phyloP scores from a whole-genome alignment of 345 rosid species.

The Eucalyptus fibrosa region DNA sequence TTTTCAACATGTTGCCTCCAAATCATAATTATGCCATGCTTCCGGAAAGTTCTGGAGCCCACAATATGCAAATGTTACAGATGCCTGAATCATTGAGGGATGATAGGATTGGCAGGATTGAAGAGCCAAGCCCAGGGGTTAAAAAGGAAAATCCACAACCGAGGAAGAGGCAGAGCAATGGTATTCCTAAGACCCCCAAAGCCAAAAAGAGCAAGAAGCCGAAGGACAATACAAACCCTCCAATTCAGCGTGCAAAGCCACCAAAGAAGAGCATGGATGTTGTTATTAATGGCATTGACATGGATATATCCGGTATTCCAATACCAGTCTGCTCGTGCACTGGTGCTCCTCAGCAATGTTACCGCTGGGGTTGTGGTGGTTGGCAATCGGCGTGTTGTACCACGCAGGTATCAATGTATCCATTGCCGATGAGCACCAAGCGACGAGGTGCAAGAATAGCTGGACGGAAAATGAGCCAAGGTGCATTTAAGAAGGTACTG shows the following conservation, averaged over 20 bases:
- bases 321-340: slow-evolving; percentile 94
- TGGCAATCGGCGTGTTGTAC: slow-evolving; percentile 99
- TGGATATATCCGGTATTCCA: slow-evolving; percentile 83
- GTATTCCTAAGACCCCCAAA: slow-evolving; percentile 42
- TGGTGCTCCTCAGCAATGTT: slow-evolving; percentile 90
- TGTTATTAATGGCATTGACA: slow-evolving; percentile 68
- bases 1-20: slow-evolving; percentile 40
- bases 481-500: slow-evolving; percentile 93
- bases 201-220: slow-evolving; percentile 80
- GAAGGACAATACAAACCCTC: slow-evolving; percentile 26
- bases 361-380: slow-evolving; percentile 99
- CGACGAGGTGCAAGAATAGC: slow-evolving; percentile 95
- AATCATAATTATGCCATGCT: slow-evolving; percentile 32
- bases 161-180: slow-evolving; percentile 57
- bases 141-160: slow-evolving; percentile 28
- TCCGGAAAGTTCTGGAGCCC: slow-evolving; percentile 53
- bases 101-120: slow-evolving; percentile 29
- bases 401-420: slow-evolving; percentile 80
- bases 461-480: slow-evolving; percentile 98
- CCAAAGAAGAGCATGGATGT: slow-evolving; percentile 74
- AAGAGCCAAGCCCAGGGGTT: slow-evolving; percentile 20
- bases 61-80: slow-evolving; percentile 55
- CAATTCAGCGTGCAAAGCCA: slow-evolving; percentile 57
- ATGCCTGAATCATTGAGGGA: slow-evolving; percentile 42
- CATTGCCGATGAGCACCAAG: slow-evolving; percentile 93